A percentile compares a stretch with the other conserved stretches of the same genome.
Evolutionary conservation across 2,329 filamentous ascomycete genomes (phyloP).

Genomic region (Aspergillus piperis): DNA sequence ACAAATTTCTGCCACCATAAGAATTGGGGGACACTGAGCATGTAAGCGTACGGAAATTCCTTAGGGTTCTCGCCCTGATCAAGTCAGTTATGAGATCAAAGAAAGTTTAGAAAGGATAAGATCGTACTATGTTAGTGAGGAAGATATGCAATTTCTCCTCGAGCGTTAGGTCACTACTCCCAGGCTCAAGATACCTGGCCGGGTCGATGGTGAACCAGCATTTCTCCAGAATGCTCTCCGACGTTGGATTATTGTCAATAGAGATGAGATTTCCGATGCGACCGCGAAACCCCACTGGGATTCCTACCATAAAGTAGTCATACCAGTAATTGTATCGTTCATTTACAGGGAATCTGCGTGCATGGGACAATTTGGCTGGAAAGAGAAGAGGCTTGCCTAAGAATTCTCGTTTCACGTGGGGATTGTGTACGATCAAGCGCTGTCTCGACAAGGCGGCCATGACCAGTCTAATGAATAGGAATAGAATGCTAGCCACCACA

Average conservation of each 20-base stretch:
- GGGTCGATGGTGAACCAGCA: constrained; percentile 14
- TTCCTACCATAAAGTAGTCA: constrained; percentile 20
- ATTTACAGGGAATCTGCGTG: constrained; percentile 7
- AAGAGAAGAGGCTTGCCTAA: constrained; percentile 14
- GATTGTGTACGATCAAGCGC: not conserved
- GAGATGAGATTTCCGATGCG: constrained; percentile 16
- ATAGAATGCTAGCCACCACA: too few relatives aligned
- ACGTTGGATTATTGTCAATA: constrained; percentile 7
- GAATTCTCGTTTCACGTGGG: not conserved
- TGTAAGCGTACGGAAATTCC: constrained; percentile 13
- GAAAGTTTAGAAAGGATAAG: accelerated
- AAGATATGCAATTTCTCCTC: not conserved
- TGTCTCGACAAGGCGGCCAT: too few relatives aligned
- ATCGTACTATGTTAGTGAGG: not conserved
- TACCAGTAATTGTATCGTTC: constrained; percentile 18
- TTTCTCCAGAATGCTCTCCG: not conserved
- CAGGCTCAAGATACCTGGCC: constrained; percentile 5
- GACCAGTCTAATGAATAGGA: too few relatives aligned
- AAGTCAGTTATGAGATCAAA: not conserved
- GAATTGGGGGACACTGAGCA: constrained; percentile 14
- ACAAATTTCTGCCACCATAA: constrained; percentile 11
- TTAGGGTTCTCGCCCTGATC: constrained; percentile 11
- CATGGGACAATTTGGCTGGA: constrained; percentile 15
- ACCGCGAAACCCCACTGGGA: constrained; percentile 19
- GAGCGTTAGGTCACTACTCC: constrained; percentile 1